phyloP scores from a whole-genome alignment of 2,329 filamentous ascomycete species.

The Ophiosphaerella korrae region DNA sequence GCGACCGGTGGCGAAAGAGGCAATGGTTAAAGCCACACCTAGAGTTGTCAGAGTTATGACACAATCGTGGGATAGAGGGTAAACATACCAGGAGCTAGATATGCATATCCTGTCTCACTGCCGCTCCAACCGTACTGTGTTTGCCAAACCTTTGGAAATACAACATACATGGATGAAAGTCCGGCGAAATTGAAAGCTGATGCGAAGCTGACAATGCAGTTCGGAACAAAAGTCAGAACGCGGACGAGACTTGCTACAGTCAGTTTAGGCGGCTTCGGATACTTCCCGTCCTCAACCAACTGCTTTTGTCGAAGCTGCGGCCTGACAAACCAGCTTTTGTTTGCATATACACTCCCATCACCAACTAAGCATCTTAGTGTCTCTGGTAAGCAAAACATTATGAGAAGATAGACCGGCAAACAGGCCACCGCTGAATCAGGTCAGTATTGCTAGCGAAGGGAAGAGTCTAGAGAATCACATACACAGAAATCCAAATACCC shows the following conservation, averaged over 20 bases:
- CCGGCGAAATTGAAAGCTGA: slow-evolving; percentile 16
- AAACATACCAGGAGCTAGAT: slow-evolving; percentile 29
- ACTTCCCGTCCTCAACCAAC: slow-evolving; percentile 4
- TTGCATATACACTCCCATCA: slow-evolving; percentile 39
- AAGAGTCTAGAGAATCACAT: background rate
- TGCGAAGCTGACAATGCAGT: slow-evolving; percentile 11
- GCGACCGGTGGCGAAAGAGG: slow-evolving; percentile 41
- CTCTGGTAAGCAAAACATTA: slow-evolving; percentile 49
- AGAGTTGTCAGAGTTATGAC: background rate
- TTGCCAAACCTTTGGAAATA: slow-evolving; percentile 15
- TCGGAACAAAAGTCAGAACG: slow-evolving; percentile 12
- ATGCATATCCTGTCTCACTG: slow-evolving; percentile 40
- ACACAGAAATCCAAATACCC: slow-evolving; percentile 48
- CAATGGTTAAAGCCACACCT: slow-evolving; percentile 28
- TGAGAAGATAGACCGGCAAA: slow-evolving; percentile 18
- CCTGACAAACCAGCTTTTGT: slow-evolving; percentile 9
- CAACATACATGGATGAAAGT: slow-evolving; percentile 12
- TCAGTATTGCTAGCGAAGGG: background rate
- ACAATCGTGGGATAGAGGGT: background rate
- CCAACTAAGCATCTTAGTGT: slow-evolving; percentile 50
- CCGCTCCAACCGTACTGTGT: slow-evolving; percentile 38
- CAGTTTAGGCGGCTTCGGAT: slow-evolving; percentile 8
- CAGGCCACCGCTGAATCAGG: slow-evolving; percentile 9
- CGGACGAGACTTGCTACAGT: slow-evolving; percentile 3
- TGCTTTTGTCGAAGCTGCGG: slow-evolving; percentile 7